These are phyloP conservation scores for Limonium bicolor DNA, from an alignment of 148 eudicot genomes.

Conservation along the genomic window DNA sequence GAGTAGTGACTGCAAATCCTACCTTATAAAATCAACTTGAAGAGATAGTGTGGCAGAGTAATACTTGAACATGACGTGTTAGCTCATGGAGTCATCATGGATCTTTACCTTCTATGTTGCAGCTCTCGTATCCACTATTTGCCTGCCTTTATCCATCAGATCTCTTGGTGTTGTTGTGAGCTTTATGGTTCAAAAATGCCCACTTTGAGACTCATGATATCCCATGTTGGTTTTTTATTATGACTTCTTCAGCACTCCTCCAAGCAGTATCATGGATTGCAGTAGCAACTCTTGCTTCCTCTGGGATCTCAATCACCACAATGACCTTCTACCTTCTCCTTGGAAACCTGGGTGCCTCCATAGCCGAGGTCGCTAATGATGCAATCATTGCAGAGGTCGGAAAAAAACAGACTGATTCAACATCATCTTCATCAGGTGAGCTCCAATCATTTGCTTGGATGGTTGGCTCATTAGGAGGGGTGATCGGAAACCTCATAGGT, in stretches of 20 bases:
- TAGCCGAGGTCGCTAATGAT: conserved; percentile 90
- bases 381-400: conserved; percentile 82
- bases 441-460: conserved; percentile 94
- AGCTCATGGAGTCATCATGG: too few species aligned
- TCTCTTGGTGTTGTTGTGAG: too few species aligned
- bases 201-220: too few species aligned
- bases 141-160: too few species aligned
- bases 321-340: conserved; percentile 69
- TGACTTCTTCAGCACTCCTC: conserved; percentile 77
- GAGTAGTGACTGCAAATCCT: too few species aligned
- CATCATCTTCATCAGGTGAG: conserved; percentile 40
- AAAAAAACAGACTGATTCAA: conserved; percentile 21
- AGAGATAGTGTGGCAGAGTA: too few species aligned
- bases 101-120: too few species aligned
- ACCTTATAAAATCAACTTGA: too few species aligned
- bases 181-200: too few species aligned
- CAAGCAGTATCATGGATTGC: conserved; percentile 85
- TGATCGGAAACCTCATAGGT: conserved; percentile 58
- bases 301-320: conserved; percentile 45
- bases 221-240: too few species aligned
- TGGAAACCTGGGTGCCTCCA: conserved; percentile 76
- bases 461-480: conserved; percentile 73
- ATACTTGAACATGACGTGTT: too few species aligned
- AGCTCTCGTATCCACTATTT: too few species aligned
- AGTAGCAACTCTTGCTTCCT: conserved; percentile 40